Evolutionary conservation across 1,284 basidiomycete species (phyloP), one percentile per base, ranked within the genome.

Genomic region (Papiliotrema terrestris): DNA sequence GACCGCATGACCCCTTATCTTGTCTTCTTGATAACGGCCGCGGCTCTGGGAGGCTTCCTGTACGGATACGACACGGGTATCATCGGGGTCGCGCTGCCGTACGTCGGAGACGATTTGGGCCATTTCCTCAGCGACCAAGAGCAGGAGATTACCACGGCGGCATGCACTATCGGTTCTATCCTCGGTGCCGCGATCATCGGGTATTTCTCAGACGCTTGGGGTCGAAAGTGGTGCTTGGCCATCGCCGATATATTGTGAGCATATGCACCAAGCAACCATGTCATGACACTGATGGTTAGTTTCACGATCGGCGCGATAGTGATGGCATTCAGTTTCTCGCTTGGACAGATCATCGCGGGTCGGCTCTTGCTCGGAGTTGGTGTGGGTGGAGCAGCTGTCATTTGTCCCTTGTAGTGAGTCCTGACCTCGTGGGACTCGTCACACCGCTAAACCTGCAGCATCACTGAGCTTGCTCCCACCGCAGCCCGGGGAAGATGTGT

Each of bases 291-390:
- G n/a, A n/a, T n/a, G n/a, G n/a, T n/a, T 42, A 14, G 23, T 36
- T 66, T 66, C 49, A 59, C 60, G 3, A 20, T 64, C 47, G 74
- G 74, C 25, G 74, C 75, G 8, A 45, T 77, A 23, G 45, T 77
- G 13, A 71, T 75, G 45, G 69, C 70, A 1, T 55, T 67, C 23
- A 63, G 66, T 49, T 66, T 64, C 51, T 52, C 61, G n/a, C 56
- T 73, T 9, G 60, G 63, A 41, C 69, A 61, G 38, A 53, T 73
- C 22, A 62, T 72, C 35, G 61, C 65, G 2, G 76, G 74, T 6
- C 63, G 76, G 2, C 32, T 77, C 11, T 47, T 77, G 4, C 63
- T 78, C 36, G 76, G 77, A 3, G 49, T 73, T 13, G 76, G 69
- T 1, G 71, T 77, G 5, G 75, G 75, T 0, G 60, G 72, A 22